A percentile compares a stretch with the other conserved stretches of the same genome.
Conservation (phyloP, 1,284 basidiomycete genomes). For the Mrakiaceae sp. region DNA sequence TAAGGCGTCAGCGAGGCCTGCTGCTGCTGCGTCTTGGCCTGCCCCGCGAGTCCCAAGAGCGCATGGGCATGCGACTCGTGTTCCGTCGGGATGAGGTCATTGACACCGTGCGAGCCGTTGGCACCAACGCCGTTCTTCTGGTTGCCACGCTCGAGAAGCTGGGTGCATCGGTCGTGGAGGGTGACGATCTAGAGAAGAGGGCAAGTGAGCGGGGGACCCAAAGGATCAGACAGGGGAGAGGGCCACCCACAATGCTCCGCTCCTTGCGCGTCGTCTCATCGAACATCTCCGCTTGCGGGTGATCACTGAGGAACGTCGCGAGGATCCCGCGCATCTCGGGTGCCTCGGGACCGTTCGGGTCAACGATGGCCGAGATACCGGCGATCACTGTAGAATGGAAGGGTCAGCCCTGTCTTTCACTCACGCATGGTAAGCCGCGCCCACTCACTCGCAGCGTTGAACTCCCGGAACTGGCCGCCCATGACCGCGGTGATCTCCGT, state of each 20-base stretch:
- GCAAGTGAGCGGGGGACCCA: neutral
- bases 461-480: slow-evolving; percentile 17
- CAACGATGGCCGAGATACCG: slow-evolving; percentile 66
- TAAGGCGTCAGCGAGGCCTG: neutral
- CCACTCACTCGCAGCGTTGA: slow-evolving; percentile 16
- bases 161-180: slow-evolving; percentile 8
- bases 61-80: slow-evolving; percentile 10
- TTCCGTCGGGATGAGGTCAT: neutral
- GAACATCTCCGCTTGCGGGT: slow-evolving; percentile 47
- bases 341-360: slow-evolving; percentile 57
- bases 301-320: slow-evolving; percentile 61
- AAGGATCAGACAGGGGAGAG: neutral
- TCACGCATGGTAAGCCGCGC: neutral
- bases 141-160: neutral
- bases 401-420: neutral
- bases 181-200: slow-evolving; percentile 11
- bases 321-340: slow-evolving; percentile 61
- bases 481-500: slow-evolving; percentile 11
- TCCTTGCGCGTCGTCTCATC: slow-evolving; percentile 53
- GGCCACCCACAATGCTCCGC: slow-evolving; percentile 14
- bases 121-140: neutral
- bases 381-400: slow-evolving; percentile 46
- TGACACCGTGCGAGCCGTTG: slow-evolving; percentile 2
- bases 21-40: neutral
- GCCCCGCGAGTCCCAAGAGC: slow-evolving; percentile 13